A percentile compares a stretch with the other conserved stretches of the same genome.
Evolutionary conservation across 352 stramenopile species (phyloP).

Genomic region (Plasmopara viticola): DNA sequence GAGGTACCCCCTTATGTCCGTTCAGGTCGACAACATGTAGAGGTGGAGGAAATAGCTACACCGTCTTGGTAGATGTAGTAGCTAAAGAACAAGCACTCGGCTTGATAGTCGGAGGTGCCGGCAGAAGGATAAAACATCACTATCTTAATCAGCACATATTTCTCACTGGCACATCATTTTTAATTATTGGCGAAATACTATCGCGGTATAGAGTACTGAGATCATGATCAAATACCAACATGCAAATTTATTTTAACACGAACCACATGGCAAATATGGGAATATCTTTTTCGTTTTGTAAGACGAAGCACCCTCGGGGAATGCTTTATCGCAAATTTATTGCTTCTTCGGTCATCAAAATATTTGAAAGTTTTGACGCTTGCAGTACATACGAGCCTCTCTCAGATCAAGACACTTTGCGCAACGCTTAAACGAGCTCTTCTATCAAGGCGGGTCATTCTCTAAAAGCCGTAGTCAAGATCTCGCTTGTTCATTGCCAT

Average conservation of each 20-base stretch:
- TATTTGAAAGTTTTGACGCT: background rate
- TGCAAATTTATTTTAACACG: conserved; percentile 3
- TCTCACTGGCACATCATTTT: background rate
- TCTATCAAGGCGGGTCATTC: background rate
- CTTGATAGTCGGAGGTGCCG: too few species aligned
- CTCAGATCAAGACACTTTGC: background rate
- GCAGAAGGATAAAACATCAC: too few species aligned
- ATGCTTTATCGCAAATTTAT: too few species aligned
- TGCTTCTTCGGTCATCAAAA: background rate
- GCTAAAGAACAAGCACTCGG: too few species aligned
- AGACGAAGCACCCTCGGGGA: too few species aligned
- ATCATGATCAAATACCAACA: conserved; percentile 2
- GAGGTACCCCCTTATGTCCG: too few species aligned
- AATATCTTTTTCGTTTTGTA: too few species aligned
- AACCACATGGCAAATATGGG: conserved; percentile 6
- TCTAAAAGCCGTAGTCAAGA: background rate
- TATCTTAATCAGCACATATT: too few species aligned
- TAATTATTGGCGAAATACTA: background rate
- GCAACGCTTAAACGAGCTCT: background rate
- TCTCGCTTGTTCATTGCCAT: too few species aligned
- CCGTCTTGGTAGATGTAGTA: too few species aligned
- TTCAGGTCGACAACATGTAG: too few species aligned
- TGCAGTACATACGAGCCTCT: background rate
- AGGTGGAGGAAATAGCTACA: too few species aligned
- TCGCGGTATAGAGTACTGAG: conserved; percentile 5